Evolutionary conservation across 2,329 filamentous ascomycete genomes (phyloP).

Genomic region (Coniochaeta ligniaria): DNA sequence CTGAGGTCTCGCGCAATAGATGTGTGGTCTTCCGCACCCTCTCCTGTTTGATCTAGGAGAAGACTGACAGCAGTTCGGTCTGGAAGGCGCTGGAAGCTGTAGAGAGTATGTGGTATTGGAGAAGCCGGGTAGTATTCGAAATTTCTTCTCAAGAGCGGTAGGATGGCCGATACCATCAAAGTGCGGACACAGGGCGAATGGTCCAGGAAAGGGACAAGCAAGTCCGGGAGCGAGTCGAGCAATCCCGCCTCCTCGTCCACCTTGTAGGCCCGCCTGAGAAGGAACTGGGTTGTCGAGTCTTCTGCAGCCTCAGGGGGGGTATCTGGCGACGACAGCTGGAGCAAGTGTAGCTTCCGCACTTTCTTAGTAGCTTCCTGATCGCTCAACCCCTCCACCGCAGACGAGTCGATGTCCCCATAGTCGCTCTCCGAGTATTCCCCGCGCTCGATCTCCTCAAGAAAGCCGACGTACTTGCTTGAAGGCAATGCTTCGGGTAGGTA

Average conservation of each 20-base stretch:
- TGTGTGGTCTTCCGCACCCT: conserved; percentile 26
- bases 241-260: conserved; percentile 69
- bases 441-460: conserved; percentile 51
- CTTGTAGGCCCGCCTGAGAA: conserved; percentile 59
- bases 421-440: conserved; percentile 33
- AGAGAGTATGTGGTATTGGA: conserved; percentile 43
- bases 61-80: conserved; percentile 52
- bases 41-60: conserved; percentile 51
- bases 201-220: conserved; percentile 62
- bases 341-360: conserved; percentile 54
- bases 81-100: conserved; percentile 55
- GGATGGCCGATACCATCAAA: conserved; percentile 62
- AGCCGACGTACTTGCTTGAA: conserved; percentile 53
- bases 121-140: conserved; percentile 60
- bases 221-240: conserved; percentile 57
- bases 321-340: conserved; percentile 46
- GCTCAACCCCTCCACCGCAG: conserved; percentile 49
- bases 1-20: conserved; percentile 57
- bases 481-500: conserved; percentile 67
- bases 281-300: conserved; percentile 54
- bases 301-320: conserved; percentile 38
- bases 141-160: conserved; percentile 63
- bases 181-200: conserved; percentile 52
- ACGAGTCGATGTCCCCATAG: conserved; percentile 43
- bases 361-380: conserved; percentile 59